Evolutionary conservation across 1,139 yeast species (phyloP), one percentile per base, ranked within the genome.

Genomic region (Saccharomycopsis hybrid): DNA sequence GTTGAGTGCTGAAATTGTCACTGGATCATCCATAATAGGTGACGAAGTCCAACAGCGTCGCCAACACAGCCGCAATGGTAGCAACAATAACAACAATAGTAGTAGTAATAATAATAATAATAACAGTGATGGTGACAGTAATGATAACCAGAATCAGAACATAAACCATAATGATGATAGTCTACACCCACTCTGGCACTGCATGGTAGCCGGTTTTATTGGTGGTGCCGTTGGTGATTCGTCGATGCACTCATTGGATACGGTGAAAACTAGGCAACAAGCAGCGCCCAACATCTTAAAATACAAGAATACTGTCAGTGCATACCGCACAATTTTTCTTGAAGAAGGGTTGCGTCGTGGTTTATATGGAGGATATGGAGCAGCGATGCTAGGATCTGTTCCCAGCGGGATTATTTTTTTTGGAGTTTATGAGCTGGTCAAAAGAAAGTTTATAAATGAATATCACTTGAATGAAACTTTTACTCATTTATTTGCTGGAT

Each of bases 151-250:
- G 7, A 8, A 32, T 32, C 9, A 31, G 8, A 27, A 28, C 30
- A 40, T 29, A 29, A n/a, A 29, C 5, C 7, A 32, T 42, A 36
- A 32, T 18, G 38, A 24, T 30, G 37, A 32, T 18, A 25, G 32
- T 28, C 25, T 18, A 24, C 46, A 43, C 30, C 51, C 51, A 13
- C 43, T 48, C 9, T 48, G 47, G 47, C 51, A 48, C 30, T 43
- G 44, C 59, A 73, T 85, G 72, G 53, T 85, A 35, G 96, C 97
- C 0, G 98, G 98, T 40, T 97, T 96, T 1, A 69, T 90, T 47
- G 98, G 98, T 5, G 98, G 98, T 1, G 81, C 87, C 54, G 80
- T 90, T 38, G 98, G 97, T 18, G 98, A 92, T 62, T 77, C 95
- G 1, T 71, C 80, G 45, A 92, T 92, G 97, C 97, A 92, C 65